Percentiles rank a stretch among this genome's conserved stretches.
These are phyloP conservation scores for Arthroderma sp. DNA, from an alignment of 2,329 filamentous ascomycete genomes.

Conservation along the genomic window DNA sequence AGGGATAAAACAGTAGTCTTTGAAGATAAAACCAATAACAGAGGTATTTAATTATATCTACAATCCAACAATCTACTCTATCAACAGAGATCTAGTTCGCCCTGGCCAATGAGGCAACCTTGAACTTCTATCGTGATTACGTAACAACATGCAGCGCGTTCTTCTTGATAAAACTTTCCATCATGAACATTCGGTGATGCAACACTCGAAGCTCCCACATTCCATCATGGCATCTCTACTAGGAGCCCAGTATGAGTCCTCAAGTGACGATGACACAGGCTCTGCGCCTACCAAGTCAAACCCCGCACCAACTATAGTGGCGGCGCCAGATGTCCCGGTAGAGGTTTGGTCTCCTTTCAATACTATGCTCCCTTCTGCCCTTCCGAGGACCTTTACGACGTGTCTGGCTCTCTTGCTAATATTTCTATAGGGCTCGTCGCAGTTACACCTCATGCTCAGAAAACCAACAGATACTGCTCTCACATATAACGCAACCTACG, in stretches of 20 bases:
- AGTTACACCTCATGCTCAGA: constrained; percentile 41
- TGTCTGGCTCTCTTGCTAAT: constrained; percentile 22
- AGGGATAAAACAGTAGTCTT: not conserved
- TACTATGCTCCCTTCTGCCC: not conserved
- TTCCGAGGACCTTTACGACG: not conserved
- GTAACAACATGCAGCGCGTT: not conserved
- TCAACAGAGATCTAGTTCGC: not conserved
- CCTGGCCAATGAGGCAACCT: not conserved
- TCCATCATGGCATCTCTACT: constrained; percentile 34
- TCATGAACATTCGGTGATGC: not conserved
- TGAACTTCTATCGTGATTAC: not conserved
- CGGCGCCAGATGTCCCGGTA: constrained; percentile 43
- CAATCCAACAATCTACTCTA: not conserved
- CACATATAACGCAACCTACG: constrained; percentile 51
- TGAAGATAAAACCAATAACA: not conserved
- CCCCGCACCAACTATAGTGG: constrained; percentile 29
- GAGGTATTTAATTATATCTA: not conserved
- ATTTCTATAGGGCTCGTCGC: constrained; percentile 37
- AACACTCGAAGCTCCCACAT: not conserved
- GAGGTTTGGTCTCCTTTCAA: constrained; percentile 41
- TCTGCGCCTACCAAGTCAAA: constrained; percentile 16
- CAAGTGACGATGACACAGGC: constrained; percentile 38
- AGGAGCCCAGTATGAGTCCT: constrained; percentile 35
- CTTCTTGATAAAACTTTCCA: not conserved
- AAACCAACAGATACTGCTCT: constrained; percentile 41